A percentile compares a stretch with the other conserved stretches of the same genome.
Evolutionary conservation across 1,284 basidiomycete species (phyloP).

Genomic region (Gomphus bonarii): DNA sequence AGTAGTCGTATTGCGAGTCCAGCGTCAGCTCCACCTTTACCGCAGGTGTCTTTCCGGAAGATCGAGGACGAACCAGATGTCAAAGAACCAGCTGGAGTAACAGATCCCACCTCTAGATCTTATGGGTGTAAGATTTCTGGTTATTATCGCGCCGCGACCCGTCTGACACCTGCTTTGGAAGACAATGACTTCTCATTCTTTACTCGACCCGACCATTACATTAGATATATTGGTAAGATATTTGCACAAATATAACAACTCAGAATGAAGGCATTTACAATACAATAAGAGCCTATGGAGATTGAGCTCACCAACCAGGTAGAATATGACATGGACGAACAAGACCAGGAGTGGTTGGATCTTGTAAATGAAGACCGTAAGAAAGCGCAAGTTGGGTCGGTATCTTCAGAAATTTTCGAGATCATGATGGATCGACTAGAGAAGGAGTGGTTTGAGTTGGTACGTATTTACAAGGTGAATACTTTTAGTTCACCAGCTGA

Average conservation of each 20-base stretch:
- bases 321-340: constrained; percentile 99
- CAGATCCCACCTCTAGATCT: constrained; percentile 40
- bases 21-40: constrained; percentile 27
- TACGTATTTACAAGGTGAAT: constrained; percentile 27
- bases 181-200: constrained; percentile 78
- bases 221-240: constrained; percentile 74
- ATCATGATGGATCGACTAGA: constrained; percentile 96
- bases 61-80: constrained; percentile 43
- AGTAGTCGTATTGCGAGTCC: constrained; percentile 10
- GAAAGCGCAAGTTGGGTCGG: constrained; percentile 64
- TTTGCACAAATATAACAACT: not conserved
- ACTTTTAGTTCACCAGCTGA: not conserved
- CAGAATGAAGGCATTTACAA: not conserved
- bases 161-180: constrained; percentile 21
- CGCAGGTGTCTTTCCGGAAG: constrained; percentile 51
- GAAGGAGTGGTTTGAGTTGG: constrained; percentile 98
- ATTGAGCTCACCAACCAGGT: constrained; percentile 87
- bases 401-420: constrained; percentile 86
- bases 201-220: constrained; percentile 74
- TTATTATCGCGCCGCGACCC: not conserved
- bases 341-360: constrained; percentile 97
- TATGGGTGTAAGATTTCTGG: constrained; percentile 44
- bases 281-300: constrained; percentile 75
- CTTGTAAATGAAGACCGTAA: constrained; percentile 75
- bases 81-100: constrained; percentile 42